Percentiles rank a stretch among this genome's conserved stretches.
Conservation (phyloP, 768 basidiomycete species). For the Sarcodon sp. region DNA sequence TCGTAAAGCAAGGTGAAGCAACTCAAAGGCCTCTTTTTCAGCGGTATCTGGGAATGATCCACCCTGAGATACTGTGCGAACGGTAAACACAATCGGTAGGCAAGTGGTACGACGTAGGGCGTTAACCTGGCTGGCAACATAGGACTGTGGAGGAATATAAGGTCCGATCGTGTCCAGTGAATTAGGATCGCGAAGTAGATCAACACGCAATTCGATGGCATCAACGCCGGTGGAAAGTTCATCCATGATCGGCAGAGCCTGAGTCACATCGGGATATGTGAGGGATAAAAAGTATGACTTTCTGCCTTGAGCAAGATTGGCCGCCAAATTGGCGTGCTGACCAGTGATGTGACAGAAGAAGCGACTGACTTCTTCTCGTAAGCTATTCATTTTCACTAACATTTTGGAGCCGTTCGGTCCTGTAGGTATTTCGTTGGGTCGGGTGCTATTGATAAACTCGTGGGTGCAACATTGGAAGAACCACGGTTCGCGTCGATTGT, state of each 20-base stretch:
- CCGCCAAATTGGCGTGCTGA: conserved; percentile 45
- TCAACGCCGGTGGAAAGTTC: conserved; percentile 76
- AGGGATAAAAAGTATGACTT: conserved; percentile 90
- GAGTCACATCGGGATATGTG: conserved; percentile 80
- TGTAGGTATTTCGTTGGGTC: conserved; percentile 10
- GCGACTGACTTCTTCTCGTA: conserved; percentile 51
- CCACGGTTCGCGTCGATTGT: conserved; percentile 73
- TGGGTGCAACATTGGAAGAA: conserved; percentile 71
- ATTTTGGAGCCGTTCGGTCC: not conserved
- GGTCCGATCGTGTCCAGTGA: conserved; percentile 33
- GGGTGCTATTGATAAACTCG: conserved; percentile 72
- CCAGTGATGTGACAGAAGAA: conserved; percentile 90
- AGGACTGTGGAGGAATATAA: conserved; percentile 50
- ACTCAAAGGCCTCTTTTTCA: conserved; percentile 55
- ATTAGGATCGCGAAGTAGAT: conserved; percentile 54
- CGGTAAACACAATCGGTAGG: conserved; percentile 87
- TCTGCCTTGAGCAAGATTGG: conserved; percentile 34
- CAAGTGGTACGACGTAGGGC: conserved; percentile 62
- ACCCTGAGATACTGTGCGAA: conserved; percentile 80
- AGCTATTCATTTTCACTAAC: conserved; percentile 19
- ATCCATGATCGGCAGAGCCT: conserved; percentile 54
- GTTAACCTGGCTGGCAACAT: conserved; percentile 74
- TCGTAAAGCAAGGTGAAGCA: conserved; percentile 68
- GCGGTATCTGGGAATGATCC: conserved; percentile 81
- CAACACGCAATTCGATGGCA: conserved; percentile 89